phyloP scores from a whole-genome alignment of 129 eudicot species.

The Helianthus tuberosus region DNA sequence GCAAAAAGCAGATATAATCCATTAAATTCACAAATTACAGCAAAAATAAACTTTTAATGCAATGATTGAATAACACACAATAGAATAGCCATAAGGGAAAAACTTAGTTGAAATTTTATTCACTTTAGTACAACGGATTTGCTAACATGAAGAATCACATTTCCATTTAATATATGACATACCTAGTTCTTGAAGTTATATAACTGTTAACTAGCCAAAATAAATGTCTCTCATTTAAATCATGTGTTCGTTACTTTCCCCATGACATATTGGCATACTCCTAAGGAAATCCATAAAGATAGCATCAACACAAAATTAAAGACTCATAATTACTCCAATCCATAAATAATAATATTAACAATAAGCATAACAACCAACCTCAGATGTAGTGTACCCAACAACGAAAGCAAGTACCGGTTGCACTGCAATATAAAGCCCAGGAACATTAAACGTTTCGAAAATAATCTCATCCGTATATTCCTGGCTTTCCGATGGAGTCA shows the following conservation, averaged over 20 bases:
- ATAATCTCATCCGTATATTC: slow-evolving; percentile 96
- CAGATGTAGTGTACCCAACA: slow-evolving; percentile 91
- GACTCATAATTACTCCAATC: slow-evolving; percentile 13
- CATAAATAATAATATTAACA: background rate
- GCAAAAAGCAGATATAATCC: background rate
- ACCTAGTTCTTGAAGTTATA: no score
- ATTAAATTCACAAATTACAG: background rate
- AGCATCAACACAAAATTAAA: background rate
- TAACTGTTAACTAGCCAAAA: slow-evolving; percentile 13
- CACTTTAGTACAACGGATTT: background rate
- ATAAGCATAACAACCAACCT: slow-evolving; percentile 51
- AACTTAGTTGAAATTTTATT: no score
- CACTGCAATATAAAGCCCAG: slow-evolving; percentile 94
- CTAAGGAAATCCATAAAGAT: background rate
- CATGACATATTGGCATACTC: slow-evolving; percentile 6
- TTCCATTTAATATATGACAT: no score
- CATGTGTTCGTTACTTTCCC: background rate
- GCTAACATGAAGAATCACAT: background rate
- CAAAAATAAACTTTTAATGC: no score
- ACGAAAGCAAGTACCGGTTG: slow-evolving; percentile 98
- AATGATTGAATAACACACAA: background rate
- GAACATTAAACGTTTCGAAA: slow-evolving; percentile 96
- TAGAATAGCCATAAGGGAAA: background rate
- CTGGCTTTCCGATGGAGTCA: slow-evolving; percentile 88
- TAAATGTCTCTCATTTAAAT: background rate